Conservation (phyloP, 78 protist species). For the Creolimax fragrantissima region DNA sequence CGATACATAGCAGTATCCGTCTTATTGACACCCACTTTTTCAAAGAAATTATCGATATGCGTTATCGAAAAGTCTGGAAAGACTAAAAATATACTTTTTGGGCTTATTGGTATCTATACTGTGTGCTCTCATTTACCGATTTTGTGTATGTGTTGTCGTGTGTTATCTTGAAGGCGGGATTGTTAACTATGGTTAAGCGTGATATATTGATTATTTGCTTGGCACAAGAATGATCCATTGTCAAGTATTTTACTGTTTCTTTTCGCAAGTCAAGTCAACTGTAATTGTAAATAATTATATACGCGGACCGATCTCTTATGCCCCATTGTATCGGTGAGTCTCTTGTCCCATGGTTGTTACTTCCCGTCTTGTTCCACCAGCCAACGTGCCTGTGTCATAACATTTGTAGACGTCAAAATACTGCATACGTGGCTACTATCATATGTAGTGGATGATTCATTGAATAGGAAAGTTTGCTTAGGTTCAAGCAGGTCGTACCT, state of each 20-base stretch:
- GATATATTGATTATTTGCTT: neutral
- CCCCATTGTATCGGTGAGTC: neutral
- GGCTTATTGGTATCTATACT: neutral
- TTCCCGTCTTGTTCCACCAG: neutral
- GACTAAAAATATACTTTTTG: neutral
- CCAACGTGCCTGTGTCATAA: neutral
- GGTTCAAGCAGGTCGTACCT: neutral
- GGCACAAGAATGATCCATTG: neutral
- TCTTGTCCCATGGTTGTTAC: neutral
- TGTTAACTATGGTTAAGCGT: neutral
- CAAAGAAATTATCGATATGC: neutral
- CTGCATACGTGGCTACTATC: neutral
- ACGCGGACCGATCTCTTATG: neutral
- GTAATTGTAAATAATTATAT: neutral
- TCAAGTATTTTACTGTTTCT: neutral
- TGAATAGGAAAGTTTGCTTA: neutral
- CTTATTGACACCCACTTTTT: neutral
- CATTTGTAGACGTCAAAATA: neutral
- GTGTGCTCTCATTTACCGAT: neutral
- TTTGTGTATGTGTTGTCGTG: neutral
- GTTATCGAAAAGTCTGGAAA: neutral
- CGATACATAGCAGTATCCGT: neutral
- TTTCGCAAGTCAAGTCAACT: neutral
- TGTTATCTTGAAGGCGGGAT: no score
- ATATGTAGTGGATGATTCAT: neutral